Evolutionary conservation across 495 filamentous ascomycete species (phyloP), one percentile per base, ranked within the genome.

Genomic region (Rhypophila decipiens): DNA sequence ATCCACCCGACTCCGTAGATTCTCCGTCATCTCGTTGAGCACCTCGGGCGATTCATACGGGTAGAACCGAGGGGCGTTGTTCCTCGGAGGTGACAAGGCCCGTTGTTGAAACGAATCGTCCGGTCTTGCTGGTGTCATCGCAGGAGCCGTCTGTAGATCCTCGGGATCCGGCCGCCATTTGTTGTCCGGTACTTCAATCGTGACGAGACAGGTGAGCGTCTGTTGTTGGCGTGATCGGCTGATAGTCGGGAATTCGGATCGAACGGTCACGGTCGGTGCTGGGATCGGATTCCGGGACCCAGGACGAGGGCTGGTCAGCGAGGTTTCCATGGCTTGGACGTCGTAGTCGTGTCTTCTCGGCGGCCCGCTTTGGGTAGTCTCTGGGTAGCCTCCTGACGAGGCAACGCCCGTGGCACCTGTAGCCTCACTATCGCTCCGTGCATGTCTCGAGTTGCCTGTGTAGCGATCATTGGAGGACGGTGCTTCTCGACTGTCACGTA

Each of bases 201-300:
- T 96, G 23, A 99, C 77, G 52, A 99, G 70, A 62, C 94, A 97
- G 0, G 93, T 97, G 56, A 99, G 69, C 3, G 84, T 90, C 67
- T 99, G 93, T 64, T 96, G 93, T 63, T 94, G 88, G 40, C 93
- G 85, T 27, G 91, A 95, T 47, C 87, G 78, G 56, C 75, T 96
- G 57, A 99, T 75, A 2, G 93, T 96, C 10, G 93, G 93, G 59
- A 95, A 99, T 68, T 99, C 93, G 59, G 90, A 96, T 44, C 91
- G 87, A 21, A 99, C 84, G 5, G 87, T 94, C 22, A 99, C 89
- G 0, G 79, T 85, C 4, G 93, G 93, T 9, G 93, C 74, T 7
- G 91, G 90, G 40, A 97, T 96, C 0, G 94, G 90, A 49, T 95
- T 96, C 54, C 83, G 86, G n/a, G 80, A 76, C 18, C 83, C 63